Evolutionary conservation across 257 asterid genomes (phyloP), one percentile per base, ranked within the genome.

Genomic region (Solanum bulbocastanum): DNA sequence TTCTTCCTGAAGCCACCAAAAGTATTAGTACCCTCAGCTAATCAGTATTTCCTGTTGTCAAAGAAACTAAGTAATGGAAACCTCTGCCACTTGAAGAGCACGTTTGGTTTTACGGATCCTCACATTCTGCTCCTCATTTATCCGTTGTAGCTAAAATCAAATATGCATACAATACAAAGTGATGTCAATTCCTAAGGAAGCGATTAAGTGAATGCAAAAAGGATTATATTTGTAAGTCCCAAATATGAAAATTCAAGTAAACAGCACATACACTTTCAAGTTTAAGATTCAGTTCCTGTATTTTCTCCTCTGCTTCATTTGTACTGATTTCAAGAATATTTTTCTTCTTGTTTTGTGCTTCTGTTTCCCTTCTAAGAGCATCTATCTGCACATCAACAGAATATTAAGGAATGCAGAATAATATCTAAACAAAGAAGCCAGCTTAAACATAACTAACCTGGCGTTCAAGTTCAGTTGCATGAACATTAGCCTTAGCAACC

Each of bases 71-170:
- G n/a, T 79, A 85, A 60, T 73, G 66, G 52, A 40, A 72, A 92
- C 95, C 95, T 93, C 94, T 18, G 93, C 93, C 65, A 87, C 90
- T 92, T 86, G 88, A 39, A 93, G 92, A 71, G 93, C 92, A 39
- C 68, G 91, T 83, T 88, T 92, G 68, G 92, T 84, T 32, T 91
- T 90, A 79, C 25, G 89, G 74, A 93, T 92, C 87, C 81, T 86
- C 12, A 90, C 92, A 86, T 89, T 89, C 65, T 93, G 95, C 68
- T 84, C 93, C 30, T 91, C 91, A 75, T 82, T 91, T 62, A 90
- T 91, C 86, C 83, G 84, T 69, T 62, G 91, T 66, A 93, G 93
- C 94, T 93, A 89, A 81, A 36, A 25, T 23, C 10, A 33, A 27
- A 86, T 15, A 62, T 66, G 10, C 37, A 36, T 25, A 86, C 32